These are phyloP conservation scores for Tetrahymena elliotti DNA, from an alignment of 73 alveolate species.

Conservation along the genomic window DNA sequence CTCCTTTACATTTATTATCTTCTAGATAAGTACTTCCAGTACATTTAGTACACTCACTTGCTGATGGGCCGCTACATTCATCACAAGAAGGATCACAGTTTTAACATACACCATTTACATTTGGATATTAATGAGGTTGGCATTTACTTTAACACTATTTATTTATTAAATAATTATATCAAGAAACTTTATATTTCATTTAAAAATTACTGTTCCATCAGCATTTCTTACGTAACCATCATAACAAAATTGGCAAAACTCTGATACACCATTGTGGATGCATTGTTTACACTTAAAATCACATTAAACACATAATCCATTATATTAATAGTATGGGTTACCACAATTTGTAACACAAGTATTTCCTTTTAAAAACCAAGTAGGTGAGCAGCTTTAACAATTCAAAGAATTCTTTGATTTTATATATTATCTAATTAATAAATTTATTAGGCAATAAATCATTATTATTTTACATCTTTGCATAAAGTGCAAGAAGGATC, in stretches of 20 bases:
- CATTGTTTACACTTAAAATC: neutral
- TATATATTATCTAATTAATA: neutral
- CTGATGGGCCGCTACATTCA: neutral
- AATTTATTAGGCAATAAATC: neutral
- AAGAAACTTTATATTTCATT: neutral
- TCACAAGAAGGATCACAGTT: neutral
- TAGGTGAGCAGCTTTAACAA: neutral
- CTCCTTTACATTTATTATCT: neutral
- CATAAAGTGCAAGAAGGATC: neutral
- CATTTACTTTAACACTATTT: neutral
- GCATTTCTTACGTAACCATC: neutral
- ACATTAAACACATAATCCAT: neutral
- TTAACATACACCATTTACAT: neutral
- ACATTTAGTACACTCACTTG: neutral
- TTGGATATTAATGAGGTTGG: neutral
- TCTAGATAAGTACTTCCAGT: neutral
- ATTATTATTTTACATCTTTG: neutral
- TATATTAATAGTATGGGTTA: neutral
- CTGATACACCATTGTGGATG: neutral
- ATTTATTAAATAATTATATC: neutral
- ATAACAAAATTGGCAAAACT: neutral
- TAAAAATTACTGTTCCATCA: neutral
- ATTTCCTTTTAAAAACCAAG: neutral
- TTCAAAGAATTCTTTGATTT: neutral
- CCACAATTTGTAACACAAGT: neutral